These are phyloP conservation scores for Piper betle DNA, from an alignment of 164 flowering plant species.

Conservation along the genomic window DNA sequence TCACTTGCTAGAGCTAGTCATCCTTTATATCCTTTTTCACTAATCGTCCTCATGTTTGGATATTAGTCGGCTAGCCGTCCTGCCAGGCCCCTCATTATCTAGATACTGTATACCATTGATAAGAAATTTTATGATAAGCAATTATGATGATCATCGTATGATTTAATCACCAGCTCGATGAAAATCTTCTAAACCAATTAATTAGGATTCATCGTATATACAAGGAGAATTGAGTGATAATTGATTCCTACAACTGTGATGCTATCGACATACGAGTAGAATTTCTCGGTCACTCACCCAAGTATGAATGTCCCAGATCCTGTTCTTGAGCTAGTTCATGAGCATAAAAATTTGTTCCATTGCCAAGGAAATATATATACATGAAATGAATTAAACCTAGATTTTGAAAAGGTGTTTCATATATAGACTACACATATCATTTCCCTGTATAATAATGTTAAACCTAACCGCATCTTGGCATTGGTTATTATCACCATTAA, in stretches of 20 bases:
- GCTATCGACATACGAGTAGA: too few species aligned
- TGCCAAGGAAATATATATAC: not conserved
- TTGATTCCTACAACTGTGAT: too few species aligned
- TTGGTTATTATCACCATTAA: too few species aligned
- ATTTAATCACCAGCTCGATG: too few species aligned
- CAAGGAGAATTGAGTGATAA: too few species aligned
- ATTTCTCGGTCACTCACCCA: too few species aligned
- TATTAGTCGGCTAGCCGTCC: too few species aligned
- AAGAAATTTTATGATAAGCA: not conserved
- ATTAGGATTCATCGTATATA: too few species aligned
- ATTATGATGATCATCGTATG: not conserved
- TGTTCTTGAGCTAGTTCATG: not conserved
- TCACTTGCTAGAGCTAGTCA: not conserved
- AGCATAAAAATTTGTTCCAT: not conserved
- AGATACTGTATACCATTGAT: not conserved
- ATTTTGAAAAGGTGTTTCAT: not conserved
- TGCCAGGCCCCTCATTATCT: not conserved
- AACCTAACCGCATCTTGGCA: too few species aligned
- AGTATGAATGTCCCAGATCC: not conserved
- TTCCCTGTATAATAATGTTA: too few species aligned
- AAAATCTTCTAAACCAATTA: too few species aligned
- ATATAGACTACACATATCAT: not conserved
- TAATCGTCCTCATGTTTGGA: constrained; percentile 1
- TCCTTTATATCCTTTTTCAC: not conserved
- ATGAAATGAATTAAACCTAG: not conserved